Percentiles rank a stretch among this genome's conserved stretches.
Evolutionary conservation across 1,284 basidiomycete species (phyloP).

Genomic region (Ceratobasidium papillatum): DNA sequence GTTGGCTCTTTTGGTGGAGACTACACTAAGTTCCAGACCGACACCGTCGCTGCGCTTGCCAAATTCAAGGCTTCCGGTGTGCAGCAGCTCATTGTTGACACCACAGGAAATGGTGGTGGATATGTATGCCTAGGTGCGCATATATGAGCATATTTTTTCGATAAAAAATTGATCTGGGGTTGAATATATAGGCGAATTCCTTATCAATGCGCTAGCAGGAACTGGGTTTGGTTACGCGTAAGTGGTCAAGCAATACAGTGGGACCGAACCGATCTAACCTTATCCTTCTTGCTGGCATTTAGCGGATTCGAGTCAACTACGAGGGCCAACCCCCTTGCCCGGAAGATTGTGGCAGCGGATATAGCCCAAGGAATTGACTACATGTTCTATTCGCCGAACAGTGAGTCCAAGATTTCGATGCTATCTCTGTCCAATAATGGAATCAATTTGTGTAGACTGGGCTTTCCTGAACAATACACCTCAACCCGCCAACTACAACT

Average conservation of each 20-base stretch:
- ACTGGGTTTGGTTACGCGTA: conserved; percentile 62
- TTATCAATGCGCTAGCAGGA: conserved; percentile 55
- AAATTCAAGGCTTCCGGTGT: conserved; percentile 61
- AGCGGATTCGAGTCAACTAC: conserved; percentile 63
- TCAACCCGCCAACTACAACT: conserved; percentile 59
- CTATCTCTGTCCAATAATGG: background rate
- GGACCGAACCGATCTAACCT: conserved; percentile 2
- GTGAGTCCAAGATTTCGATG: background rate
- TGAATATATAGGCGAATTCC: conserved; percentile 55
- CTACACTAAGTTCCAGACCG: conserved; percentile 61
- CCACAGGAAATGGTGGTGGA: conserved; percentile 68
- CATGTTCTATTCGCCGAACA: conserved; percentile 40
- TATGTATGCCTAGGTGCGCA: conserved; percentile 36
- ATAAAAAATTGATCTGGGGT: conserved; percentile 56
- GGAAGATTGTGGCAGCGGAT: conserved; percentile 33
- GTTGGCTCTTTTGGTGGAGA: conserved; percentile 63
- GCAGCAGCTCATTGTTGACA: conserved; percentile 63
- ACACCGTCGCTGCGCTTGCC: conserved; percentile 59
- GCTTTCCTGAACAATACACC: conserved; percentile 64
- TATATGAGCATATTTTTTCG: conserved; percentile 46
- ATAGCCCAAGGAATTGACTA: conserved; percentile 35
- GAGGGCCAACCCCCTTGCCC: conserved; percentile 45
- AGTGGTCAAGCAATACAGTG: conserved; percentile 50
- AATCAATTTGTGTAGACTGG: conserved; percentile 43
- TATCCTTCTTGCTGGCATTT: conserved; percentile 4